Percentiles rank a stretch among this genome's conserved stretches.
Conservation (phyloP, 208 protist species). For the Trypanosoma conorhini region DNA sequence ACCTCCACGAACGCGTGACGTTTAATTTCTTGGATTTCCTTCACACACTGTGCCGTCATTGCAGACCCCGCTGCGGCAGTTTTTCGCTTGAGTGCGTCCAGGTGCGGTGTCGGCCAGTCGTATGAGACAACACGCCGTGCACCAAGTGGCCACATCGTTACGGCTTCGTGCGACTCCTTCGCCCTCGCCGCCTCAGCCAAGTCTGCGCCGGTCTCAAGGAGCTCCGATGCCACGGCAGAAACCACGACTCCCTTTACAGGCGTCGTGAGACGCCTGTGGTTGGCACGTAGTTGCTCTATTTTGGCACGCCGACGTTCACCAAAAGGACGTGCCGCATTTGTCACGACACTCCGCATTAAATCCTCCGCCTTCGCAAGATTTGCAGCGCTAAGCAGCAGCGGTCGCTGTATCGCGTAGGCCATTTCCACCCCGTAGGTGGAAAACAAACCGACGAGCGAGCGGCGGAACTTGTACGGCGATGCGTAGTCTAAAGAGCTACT, state of each 20-base stretch:
- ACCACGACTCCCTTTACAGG: constrained; percentile 47
- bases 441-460: constrained; percentile 59
- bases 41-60: constrained; percentile 50
- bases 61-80: constrained; percentile 28
- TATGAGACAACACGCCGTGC: constrained; percentile 58
- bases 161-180: constrained; percentile 11
- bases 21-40: constrained; percentile 46
- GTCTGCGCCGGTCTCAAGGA: constrained; percentile 46
- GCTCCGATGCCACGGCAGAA: constrained; percentile 34
- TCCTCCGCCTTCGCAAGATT: constrained; percentile 71
- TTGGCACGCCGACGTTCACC: constrained; percentile 61
- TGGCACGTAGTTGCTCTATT: constrained; percentile 18
- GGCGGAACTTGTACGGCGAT: constrained; percentile 79
- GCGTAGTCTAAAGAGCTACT: constrained; percentile 77
- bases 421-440: constrained; percentile 65
- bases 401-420: constrained; percentile 63
- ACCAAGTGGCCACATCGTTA: constrained; percentile 70
- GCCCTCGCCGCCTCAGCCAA: constrained; percentile 12
- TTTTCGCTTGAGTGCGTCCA: constrained; percentile 35
- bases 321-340: constrained; percentile 38
- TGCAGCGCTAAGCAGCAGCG: constrained; percentile 52
- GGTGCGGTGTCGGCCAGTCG: constrained; percentile 44
- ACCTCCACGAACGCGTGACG: constrained; percentile 51
- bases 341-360: constrained; percentile 40
- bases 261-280: constrained; percentile 41